Conservation (phyloP, 139 green algal genomes). For the Picochlorum sp. region DNA sequence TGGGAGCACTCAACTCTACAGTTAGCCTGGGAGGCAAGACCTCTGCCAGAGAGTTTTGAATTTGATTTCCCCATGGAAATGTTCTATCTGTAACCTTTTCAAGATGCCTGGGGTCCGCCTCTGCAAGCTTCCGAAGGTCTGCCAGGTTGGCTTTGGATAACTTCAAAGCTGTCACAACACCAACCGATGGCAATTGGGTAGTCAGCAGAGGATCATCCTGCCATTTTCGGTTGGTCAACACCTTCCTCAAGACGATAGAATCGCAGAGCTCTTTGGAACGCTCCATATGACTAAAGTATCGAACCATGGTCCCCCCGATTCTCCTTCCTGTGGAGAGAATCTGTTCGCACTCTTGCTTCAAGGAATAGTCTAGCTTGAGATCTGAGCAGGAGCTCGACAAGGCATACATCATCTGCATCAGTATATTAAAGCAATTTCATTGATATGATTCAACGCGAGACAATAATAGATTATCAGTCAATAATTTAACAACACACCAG, state of each 20-base stretch:
- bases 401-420: conserved; percentile 66
- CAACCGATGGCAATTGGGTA: conserved; percentile 12
- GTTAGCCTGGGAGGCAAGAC: conserved; percentile 27
- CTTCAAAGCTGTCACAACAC: conserved; percentile 19
- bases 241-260: conserved; percentile 39
- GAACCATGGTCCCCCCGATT: conserved; percentile 7
- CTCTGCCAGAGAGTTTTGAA: conserved; percentile 21
- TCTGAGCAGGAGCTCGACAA: conserved; percentile 39
- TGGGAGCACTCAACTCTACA: conserved; percentile 10
- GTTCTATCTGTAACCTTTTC: conserved; percentile 41
- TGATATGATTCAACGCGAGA: too few species aligned
- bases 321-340: not conserved
- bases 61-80: conserved; percentile 54
- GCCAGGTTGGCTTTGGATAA: conserved; percentile 39
- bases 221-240: conserved; percentile 48
- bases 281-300: conserved; percentile 6
- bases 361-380: conserved; percentile 47
- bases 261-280: conserved; percentile 22
- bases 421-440: too few species aligned
- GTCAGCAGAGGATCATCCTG: conserved; percentile 19
- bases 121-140: conserved; percentile 25
- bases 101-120: conserved; percentile 38
- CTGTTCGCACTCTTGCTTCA: conserved; percentile 28
- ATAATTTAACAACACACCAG: too few species aligned
- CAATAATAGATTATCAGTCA: too few species aligned